phyloP scores from a whole-genome alignment of 225 moss, liverwort and hornwort genomes.

The Bryoerythrophyllum caledonicum region DNA sequence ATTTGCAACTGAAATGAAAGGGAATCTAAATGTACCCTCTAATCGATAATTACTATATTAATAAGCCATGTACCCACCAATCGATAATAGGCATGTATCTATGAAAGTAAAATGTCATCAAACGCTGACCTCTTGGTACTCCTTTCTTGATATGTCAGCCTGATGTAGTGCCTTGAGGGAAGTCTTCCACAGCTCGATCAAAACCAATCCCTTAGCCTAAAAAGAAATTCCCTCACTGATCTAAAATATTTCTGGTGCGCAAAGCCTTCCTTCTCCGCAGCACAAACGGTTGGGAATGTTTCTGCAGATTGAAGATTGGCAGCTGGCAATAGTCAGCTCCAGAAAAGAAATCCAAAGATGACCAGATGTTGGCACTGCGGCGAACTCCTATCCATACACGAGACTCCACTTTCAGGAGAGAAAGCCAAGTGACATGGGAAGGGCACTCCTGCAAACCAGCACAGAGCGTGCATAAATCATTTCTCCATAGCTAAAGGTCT shows the following conservation, averaged over 20 bases:
- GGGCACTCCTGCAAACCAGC: slow-evolving; percentile 10
- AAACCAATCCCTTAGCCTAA: background rate
- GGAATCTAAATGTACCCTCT: background rate
- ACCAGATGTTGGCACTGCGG: background rate
- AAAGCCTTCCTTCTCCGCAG: background rate
- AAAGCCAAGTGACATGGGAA: background rate
- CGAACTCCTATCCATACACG: background rate
- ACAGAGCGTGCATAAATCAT: background rate
- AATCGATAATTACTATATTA: background rate
- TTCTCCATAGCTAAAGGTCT: background rate
- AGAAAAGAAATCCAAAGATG: background rate
- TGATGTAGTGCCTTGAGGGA: background rate
- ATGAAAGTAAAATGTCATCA: background rate
- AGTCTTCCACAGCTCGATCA: background rate
- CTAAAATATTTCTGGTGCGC: background rate
- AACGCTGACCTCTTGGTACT: background rate
- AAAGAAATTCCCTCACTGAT: background rate
- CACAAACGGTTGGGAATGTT: background rate
- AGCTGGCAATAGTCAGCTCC: background rate
- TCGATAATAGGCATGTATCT: background rate
- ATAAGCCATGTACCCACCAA: background rate
- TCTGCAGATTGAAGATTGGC: background rate
- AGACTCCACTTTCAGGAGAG: background rate
- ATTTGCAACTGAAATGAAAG: background rate
- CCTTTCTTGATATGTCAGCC: background rate